Percentiles rank a stretch among this genome's conserved stretches.
Evolutionary conservation across 768 basidiomycete species (phyloP).

Genomic region (Lactarius akahatsu): DNA sequence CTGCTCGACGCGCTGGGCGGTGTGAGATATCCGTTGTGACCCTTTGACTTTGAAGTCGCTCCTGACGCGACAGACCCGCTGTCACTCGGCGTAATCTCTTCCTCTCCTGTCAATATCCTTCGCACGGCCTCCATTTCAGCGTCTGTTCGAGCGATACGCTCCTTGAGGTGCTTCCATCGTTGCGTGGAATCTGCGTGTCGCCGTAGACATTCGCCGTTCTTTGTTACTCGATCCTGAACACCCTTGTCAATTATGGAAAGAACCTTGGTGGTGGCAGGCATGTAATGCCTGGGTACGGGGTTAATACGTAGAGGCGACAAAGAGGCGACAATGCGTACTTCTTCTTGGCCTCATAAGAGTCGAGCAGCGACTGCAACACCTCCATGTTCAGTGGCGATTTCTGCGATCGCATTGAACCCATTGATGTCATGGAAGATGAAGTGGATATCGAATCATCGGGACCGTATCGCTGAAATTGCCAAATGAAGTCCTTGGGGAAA

Average conservation of each 20-base stretch:
- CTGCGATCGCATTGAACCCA: conserved; percentile 48
- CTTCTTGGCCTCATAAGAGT: conserved; percentile 86
- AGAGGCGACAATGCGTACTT: conserved; percentile 50
- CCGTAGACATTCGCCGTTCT: conserved; percentile 93
- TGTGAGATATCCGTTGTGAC: conserved; percentile 57
- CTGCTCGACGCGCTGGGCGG: conserved; percentile 52
- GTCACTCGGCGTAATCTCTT: conserved; percentile 60
- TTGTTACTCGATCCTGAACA: conserved; percentile 88
- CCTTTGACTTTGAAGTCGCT: conserved; percentile 43
- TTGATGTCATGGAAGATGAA: conserved; percentile 39
- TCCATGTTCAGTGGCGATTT: conserved; percentile 57
- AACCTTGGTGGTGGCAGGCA: conserved; percentile 91
- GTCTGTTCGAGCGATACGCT: conserved; percentile 79
- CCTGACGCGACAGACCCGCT: conserved; percentile 69
- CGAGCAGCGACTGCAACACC: conserved; percentile 61
- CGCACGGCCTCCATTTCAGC: conserved; percentile 75
- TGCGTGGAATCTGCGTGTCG: conserved; percentile 87
- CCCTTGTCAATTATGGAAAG: conserved; percentile 93
- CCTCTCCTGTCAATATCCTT: conserved; percentile 48
- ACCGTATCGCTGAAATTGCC: conserved; percentile 67
- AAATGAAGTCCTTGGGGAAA: conserved; percentile 70
- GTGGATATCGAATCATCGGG: conserved; percentile 45
- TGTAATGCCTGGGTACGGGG: conserved; percentile 68
- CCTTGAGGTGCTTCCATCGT: conserved; percentile 77
- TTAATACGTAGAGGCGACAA: conserved; percentile 9